phyloP scores from a whole-genome alignment of 768 basidiomycete species.

The Lactifluus rugatus region DNA sequence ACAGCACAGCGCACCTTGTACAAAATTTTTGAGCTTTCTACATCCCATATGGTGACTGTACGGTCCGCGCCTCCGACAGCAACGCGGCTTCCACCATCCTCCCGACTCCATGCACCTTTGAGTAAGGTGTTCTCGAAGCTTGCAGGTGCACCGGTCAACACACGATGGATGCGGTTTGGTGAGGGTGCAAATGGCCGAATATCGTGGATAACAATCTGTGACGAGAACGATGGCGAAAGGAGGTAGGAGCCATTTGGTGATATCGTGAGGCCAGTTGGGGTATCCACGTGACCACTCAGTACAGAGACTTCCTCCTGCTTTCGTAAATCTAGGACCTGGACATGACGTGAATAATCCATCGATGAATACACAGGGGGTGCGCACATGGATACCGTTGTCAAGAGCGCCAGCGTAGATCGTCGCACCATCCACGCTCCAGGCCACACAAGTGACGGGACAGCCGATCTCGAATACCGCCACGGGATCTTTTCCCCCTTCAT shows the following conservation, averaged over 20 bases:
- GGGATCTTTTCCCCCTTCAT: conserved; percentile 59
- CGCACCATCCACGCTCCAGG: conserved; percentile 87
- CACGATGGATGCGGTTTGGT: conserved; percentile 70
- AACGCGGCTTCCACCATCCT: conserved; percentile 70
- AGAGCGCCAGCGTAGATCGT: conserved; percentile 85
- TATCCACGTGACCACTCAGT: conserved; percentile 81
- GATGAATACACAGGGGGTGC: conserved; percentile 24
- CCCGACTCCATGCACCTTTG: conserved; percentile 80
- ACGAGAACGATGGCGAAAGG: conserved; percentile 85
- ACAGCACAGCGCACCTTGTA: conserved; percentile 57
- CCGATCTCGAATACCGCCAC: conserved; percentile 77
- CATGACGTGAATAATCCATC: neutral
- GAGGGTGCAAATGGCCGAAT: conserved; percentile 88
- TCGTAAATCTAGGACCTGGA: conserved; percentile 81
- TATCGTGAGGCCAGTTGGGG: conserved; percentile 84
- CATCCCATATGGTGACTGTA: conserved; percentile 82
- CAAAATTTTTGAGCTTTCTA: conserved; percentile 60
- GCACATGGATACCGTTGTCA: conserved; percentile 93
- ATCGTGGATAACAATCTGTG: conserved; percentile 83
- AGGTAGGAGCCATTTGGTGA: conserved; percentile 85
- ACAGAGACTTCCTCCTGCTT: conserved; percentile 74
- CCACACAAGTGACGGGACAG: conserved; percentile 85
- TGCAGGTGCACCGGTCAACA: conserved; percentile 76
- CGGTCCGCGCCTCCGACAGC: conserved; percentile 88
- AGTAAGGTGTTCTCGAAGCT: conserved; percentile 87